Percentiles rank a stretch among this genome's conserved stretches.
These are phyloP conservation scores for Phialophora verrucosa DNA, from an alignment of 2,329 filamentous ascomycete genomes.

Conservation along the genomic window DNA sequence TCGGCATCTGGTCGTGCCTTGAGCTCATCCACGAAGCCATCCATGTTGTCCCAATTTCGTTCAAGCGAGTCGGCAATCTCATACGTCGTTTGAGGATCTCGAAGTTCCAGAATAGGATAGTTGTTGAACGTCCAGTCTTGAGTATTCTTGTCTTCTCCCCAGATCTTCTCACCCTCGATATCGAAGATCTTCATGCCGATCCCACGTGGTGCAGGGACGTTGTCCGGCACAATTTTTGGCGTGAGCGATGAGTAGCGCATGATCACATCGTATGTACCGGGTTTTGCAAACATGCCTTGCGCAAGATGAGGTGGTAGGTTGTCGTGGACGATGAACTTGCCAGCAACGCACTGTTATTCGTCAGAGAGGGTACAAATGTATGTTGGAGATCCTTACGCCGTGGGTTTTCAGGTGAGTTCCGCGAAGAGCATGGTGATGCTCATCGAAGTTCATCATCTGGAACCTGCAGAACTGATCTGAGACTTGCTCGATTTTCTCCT, in stretches of 20 bases:
- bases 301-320: slow-evolving; percentile 32
- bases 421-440: slow-evolving; percentile 33
- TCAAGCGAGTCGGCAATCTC: slow-evolving; percentile 34
- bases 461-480: slow-evolving; percentile 34
- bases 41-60: slow-evolving; percentile 32
- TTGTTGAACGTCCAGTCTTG: slow-evolving; percentile 37
- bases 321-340: slow-evolving; percentile 34
- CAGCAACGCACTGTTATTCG: slow-evolving; percentile 31
- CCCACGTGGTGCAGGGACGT: slow-evolving; percentile 32
- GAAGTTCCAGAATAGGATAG: slow-evolving; percentile 34
- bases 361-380: neutral
- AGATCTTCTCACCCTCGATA: slow-evolving; percentile 35
- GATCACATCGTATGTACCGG: slow-evolving; percentile 35
- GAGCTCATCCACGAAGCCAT: slow-evolving; percentile 32
- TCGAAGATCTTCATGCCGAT: slow-evolving; percentile 37
- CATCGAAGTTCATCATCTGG: slow-evolving; percentile 38
- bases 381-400: slow-evolving; percentile 19
- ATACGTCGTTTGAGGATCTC: slow-evolving; percentile 29
- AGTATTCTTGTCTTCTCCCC: slow-evolving; percentile 36
- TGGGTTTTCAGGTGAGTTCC: slow-evolving; percentile 36
- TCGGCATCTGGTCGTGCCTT: slow-evolving; percentile 28
- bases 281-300: slow-evolving; percentile 35
- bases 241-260: slow-evolving; percentile 37
- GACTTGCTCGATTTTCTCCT: slow-evolving; percentile 32
- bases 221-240: slow-evolving; percentile 33